These are phyloP conservation scores for Bryoglossum gracile DNA, from an alignment of 495 filamentous ascomycete genomes.

Conservation along the genomic window DNA sequence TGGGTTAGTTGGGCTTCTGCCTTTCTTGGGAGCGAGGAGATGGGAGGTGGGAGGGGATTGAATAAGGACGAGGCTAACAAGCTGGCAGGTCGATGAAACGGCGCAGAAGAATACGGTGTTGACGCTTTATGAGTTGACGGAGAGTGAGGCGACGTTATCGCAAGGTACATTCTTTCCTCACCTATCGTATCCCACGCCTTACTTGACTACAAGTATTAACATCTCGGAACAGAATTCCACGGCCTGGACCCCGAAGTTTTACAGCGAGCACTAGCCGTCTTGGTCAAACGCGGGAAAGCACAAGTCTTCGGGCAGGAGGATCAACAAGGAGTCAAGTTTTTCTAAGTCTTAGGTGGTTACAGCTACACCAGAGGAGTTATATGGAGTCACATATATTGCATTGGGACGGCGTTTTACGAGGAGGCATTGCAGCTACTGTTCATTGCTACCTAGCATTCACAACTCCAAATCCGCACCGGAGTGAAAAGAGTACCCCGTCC, in stretches of 20 bases:
- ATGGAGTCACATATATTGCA: background rate
- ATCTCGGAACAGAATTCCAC: constrained; percentile 91
- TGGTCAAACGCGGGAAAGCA: constrained; percentile 85
- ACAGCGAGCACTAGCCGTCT: constrained; percentile 63
- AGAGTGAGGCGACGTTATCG: constrained; percentile 56
- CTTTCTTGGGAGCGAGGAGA: background rate
- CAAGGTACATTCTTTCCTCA: constrained; percentile 40
- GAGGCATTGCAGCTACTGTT: constrained; percentile 1
- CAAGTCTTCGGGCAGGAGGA: constrained; percentile 89
- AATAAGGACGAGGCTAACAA: background rate
- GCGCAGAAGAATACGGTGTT: constrained; percentile 67
- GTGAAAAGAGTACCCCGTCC: too few species aligned
- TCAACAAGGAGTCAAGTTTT: constrained; percentile 90
- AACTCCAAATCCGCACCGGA: too few species aligned
- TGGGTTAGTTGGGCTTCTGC: constrained; percentile 49
- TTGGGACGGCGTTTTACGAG: constrained; percentile 16
- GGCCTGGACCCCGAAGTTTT: constrained; percentile 79
- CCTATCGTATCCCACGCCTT: constrained; percentile 1
- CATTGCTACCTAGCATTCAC: background rate
- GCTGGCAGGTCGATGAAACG: constrained; percentile 55
- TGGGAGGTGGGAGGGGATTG: background rate
- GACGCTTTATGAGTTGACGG: constrained; percentile 67
- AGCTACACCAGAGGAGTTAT: background rate
- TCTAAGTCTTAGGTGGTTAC: constrained; percentile 40
- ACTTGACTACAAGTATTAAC: background rate